Percentiles rank a stretch among this genome's conserved stretches.
Conservation (phyloP, 352 stramenopile genomes). For the Peronospora belbahrii region DNA sequence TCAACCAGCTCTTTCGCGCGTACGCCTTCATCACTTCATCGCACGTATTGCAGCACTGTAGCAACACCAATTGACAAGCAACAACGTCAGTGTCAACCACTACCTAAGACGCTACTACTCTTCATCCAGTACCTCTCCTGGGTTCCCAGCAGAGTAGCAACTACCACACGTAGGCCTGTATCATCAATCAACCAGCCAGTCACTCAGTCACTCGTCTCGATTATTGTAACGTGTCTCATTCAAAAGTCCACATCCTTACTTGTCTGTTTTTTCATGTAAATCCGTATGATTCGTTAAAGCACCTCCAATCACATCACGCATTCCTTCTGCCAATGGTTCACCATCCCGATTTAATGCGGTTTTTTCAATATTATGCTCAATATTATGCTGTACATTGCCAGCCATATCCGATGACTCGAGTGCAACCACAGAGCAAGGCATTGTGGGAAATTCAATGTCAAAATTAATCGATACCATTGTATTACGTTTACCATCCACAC, state of each 20-base stretch:
- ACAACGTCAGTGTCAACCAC: background rate
- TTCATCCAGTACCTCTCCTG: slow-evolving; percentile 26
- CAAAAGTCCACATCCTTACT: slow-evolving; percentile 20
- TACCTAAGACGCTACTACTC: background rate
- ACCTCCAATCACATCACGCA: slow-evolving; percentile 55
- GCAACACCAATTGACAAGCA: background rate
- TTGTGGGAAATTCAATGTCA: slow-evolving; percentile 73
- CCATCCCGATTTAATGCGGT: slow-evolving; percentile 47
- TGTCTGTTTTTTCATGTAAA: slow-evolving; percentile 39
- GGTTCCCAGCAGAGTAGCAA: slow-evolving; percentile 65
- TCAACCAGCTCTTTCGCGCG: slow-evolving; percentile 55
- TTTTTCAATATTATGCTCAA: slow-evolving; percentile 78
- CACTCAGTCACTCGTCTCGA: slow-evolving; percentile 1
- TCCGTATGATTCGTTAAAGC: slow-evolving; percentile 66
- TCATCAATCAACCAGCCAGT: background rate
- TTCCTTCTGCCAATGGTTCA: slow-evolving; percentile 36
- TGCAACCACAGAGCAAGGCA: slow-evolving; percentile 68
- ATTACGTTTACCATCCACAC: slow-evolving; percentile 68
- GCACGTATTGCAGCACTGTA: slow-evolving; percentile 57
- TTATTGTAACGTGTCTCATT: background rate
- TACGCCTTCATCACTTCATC: slow-evolving; percentile 61
- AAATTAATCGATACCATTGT: slow-evolving; percentile 69
- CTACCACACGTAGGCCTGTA: slow-evolving; percentile 62
- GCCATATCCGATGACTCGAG: slow-evolving; percentile 69
- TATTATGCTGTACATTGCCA: slow-evolving; percentile 60